Conservation (phyloP, 179 eudicot genomes). For the Nepenthes alata region DNA sequence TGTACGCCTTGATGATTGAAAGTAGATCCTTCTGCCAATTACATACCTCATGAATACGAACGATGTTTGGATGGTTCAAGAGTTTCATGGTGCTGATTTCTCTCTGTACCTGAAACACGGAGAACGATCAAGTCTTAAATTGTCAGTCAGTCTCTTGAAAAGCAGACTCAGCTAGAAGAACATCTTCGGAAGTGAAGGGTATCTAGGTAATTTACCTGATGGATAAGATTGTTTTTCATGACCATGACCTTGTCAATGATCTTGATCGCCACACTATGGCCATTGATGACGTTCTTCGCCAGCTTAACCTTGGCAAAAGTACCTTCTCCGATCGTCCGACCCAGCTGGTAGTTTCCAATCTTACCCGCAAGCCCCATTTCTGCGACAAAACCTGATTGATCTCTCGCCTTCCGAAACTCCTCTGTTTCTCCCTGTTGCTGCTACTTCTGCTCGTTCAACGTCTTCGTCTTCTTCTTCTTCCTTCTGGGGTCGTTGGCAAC, state of each 20-base stretch:
- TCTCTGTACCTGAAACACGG: conserved; percentile 31
- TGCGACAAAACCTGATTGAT: background rate
- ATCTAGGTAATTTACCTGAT: conserved; percentile 22
- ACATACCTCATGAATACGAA: conserved; percentile 47
- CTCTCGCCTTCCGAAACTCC: background rate
- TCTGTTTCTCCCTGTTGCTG: background rate
- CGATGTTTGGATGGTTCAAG: conserved; percentile 50
- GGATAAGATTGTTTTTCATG: conserved; percentile 31
- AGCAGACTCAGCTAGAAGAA: background rate
- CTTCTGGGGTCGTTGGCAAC: too few species aligned
- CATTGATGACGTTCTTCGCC: conserved; percentile 27
- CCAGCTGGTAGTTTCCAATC: conserved; percentile 44
- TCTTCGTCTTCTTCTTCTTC: too few species aligned
- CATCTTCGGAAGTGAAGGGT: background rate
- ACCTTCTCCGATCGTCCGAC: conserved; percentile 50
- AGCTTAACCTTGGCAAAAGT: conserved; percentile 50
- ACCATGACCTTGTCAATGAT: conserved; percentile 54
- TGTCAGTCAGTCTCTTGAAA: background rate
- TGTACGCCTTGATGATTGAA: too few species aligned
- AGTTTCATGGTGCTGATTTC: conserved; percentile 54
- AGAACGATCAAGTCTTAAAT: conserved; percentile 2
- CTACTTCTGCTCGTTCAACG: too few species aligned
- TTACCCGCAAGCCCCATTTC: conserved; percentile 13
- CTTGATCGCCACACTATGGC: conserved; percentile 41
- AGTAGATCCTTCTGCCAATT: too few species aligned